phyloP scores from a whole-genome alignment of 345 rosid species.

The Ricinus communis region DNA sequence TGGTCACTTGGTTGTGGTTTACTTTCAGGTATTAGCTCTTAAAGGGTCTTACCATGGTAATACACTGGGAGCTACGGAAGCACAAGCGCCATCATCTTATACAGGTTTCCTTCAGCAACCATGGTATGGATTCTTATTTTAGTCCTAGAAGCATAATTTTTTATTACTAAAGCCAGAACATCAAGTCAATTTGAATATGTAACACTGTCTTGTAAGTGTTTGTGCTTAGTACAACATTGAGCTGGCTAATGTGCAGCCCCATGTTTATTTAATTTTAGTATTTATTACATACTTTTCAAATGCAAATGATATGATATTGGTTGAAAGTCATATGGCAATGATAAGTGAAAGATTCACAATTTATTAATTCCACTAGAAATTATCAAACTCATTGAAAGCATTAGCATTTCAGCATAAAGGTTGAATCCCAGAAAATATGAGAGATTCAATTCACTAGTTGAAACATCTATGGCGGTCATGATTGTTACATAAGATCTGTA shows the following conservation, averaged over 20 bases:
- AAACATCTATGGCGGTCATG: no score
- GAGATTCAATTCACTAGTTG: neutral
- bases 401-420: neutral
- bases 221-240: neutral
- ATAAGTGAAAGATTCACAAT: no score
- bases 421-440: neutral
- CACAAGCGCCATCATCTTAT: constrained; percentile 90
- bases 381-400: no score
- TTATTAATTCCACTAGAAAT: no score
- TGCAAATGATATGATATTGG: neutral
- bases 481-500: no score
- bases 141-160: neutral
- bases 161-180: neutral
- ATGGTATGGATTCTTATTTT: constrained; percentile 44
- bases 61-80: constrained; percentile 99
- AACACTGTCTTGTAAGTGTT: neutral
- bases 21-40: constrained; percentile 77
- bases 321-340: no score
- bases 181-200: neutral
- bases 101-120: constrained; percentile 96
- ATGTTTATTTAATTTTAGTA: neutral
- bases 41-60: constrained; percentile 96
- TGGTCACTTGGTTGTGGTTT: constrained; percentile 1
- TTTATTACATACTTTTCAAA: no score
- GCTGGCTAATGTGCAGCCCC: neutral